Base-by-base conservation (phyloP, 176 grass and related monocot species). In the Hyparrhenia diplandra region DNA sequence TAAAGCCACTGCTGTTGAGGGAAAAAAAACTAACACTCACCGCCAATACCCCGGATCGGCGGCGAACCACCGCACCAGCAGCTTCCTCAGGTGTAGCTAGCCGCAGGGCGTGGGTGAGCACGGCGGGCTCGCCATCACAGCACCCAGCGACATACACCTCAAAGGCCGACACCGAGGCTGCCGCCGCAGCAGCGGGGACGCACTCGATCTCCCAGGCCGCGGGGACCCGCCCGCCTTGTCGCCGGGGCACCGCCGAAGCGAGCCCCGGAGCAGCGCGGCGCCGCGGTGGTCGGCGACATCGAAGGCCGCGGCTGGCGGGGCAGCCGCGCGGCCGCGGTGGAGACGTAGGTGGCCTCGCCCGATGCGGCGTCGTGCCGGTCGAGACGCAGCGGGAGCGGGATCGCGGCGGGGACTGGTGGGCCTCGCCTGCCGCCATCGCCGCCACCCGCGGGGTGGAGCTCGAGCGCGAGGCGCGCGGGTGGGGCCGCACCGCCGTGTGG, bases 121-220 rank as follows among this genome's bases (percentile, higher is more conserved):
- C 88, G 3, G 82, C 71, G 2, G 90, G 96, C 65, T 89, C 81
- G 9, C 90, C 96, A 6, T 73, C 82, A 37, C 86, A 98, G 70
- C 90, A 93, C 1, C 96, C 90, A 0, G 92, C 92, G 27, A 95
- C 87, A 23, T 92, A 98, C 12, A 98, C 75, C 88, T 98, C 95
- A 42, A 91, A 73, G 4, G 96, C 86, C 0, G 82, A 89, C 55
- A 86, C 85, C 30, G 79, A 87, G 40, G 55, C 79, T 67, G 90
- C 90, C 23, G 67, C 88, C 77, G 84, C 82, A 6, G 46, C 24
- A 0, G 92, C 86, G 1, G 90, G 86, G 68, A 84, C 82, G 88
- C 90, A 93, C 6, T 92, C 86, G 86, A 98, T 95, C 27, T 43
- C 90, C 96, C 96, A 98, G 43, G 80, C 75, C n/a, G n/a, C 21